Base-by-base conservation (phyloP, 106 monocot species). In the Platanthera guangdongensis region DNA sequence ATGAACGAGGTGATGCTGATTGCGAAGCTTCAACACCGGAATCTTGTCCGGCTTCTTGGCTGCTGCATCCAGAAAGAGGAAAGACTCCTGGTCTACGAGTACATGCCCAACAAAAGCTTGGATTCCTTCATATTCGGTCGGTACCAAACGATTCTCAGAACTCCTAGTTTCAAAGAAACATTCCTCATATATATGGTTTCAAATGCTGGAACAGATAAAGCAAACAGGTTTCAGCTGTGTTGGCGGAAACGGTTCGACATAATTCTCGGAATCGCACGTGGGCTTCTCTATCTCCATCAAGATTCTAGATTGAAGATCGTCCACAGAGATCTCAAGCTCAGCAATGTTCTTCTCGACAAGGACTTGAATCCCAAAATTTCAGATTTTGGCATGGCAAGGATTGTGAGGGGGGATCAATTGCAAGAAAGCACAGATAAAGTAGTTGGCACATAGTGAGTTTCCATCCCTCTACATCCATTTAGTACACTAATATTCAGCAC, bases 321-420 rank as follows among this genome's bases (percentile, higher is more conserved):
- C 60, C 82, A 70, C 47, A 79, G 79, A 63, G 78, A 84, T 49
- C 73, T 78, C 3, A 84, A 84, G 47, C 73, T 77, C 25, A 83
- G 79, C 71, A 81, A 84, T 45, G 57, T 84, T 69, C 81, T 76
- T 69, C 79, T 82, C 4, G 85, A 82, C 32, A 68, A 81, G 51
- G 75, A 81, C 22, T 78, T 85, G 81, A 81, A 78, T 48, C 81
- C 85, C 7, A 76, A 84, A 51, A 84, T 85, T 15, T 82, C 84
- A 75, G 85, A 78, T 21, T 81, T 85, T 71, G 78, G 81, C 28
- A 57, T 81, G 75, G 85, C 85, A 57, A 78, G 80, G 79, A 74
- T 77, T 55, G 77, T 84, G 18, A 73, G 52, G 46, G 80, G 76
- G 0, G 84, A 84, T 9, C 62, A 84, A 14, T 50, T 65, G n/a